These are phyloP conservation scores for Plenodomus tracheiphilus DNA, from an alignment of 2,329 filamentous ascomycete species.

Conservation along the genomic window DNA sequence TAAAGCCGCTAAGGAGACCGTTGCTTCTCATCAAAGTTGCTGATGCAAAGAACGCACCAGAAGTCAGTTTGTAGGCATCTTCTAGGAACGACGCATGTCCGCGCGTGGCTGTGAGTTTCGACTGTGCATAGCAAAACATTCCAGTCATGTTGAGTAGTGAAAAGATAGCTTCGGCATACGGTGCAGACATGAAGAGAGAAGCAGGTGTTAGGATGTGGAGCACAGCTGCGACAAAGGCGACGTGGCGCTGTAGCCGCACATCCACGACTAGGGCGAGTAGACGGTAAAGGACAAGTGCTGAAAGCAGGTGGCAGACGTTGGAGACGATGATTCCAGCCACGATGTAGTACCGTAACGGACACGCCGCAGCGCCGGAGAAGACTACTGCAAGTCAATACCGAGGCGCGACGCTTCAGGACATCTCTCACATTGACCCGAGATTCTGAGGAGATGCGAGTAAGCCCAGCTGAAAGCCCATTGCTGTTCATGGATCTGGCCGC, in stretches of 20 bases:
- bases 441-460: conserved; percentile 52
- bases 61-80: conserved; percentile 57
- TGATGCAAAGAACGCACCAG: conserved; percentile 71
- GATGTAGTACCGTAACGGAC: conserved; percentile 33
- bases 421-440: conserved; percentile 47
- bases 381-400: conserved; percentile 40
- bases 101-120: conserved; percentile 11
- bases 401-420: conserved; percentile 2
- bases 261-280: conserved; percentile 61
- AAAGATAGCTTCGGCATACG: conserved; percentile 81
- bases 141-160: conserved; percentile 77
- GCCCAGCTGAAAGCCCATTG: conserved; percentile 80
- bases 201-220: conserved; percentile 86
- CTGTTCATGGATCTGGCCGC: conserved; percentile 75
- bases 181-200: conserved; percentile 84
- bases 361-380: conserved; percentile 18
- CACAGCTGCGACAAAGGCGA: conserved; percentile 69
- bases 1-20: conserved; percentile 77
- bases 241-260: conserved; percentile 34
- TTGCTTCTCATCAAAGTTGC: conserved; percentile 81
- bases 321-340: conserved; percentile 68
- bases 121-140: conserved; percentile 67
- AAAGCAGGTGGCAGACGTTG: conserved; percentile 74
- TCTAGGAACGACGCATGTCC: conserved; percentile 37
- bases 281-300: conserved; percentile 71